Evolutionary conservation across 2,329 filamentous ascomycete genomes (phyloP).

Genomic region (Cytospora mali): DNA sequence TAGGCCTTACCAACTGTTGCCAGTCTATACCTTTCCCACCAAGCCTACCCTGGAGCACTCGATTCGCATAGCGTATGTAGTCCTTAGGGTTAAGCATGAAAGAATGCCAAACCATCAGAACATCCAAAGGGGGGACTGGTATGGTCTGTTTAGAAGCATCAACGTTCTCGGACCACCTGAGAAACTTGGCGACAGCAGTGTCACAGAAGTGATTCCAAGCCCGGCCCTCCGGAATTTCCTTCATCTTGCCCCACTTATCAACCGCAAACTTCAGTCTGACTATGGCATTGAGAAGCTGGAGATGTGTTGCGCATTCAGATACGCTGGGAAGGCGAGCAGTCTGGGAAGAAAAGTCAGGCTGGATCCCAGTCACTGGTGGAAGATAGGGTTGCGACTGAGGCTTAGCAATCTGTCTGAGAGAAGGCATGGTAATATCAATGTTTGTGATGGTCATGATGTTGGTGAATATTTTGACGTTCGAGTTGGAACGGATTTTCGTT

Average conservation of each 20-base stretch:
- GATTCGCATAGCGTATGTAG: neutral
- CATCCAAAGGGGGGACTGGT: neutral
- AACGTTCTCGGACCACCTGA: slow-evolving; percentile 2
- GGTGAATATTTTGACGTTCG: neutral
- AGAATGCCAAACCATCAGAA: slow-evolving; percentile 14
- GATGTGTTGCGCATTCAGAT: neutral
- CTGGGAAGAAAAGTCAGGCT: neutral
- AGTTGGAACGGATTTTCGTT: too few relatives aligned
- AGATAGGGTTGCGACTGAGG: neutral
- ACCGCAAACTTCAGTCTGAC: neutral
- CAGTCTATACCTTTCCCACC: slow-evolving; percentile 8
- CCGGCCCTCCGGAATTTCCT: neutral
- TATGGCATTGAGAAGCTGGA: slow-evolving; percentile 3
- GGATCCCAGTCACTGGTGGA: too few relatives aligned
- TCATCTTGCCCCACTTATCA: neutral
- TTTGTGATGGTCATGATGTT: neutral
- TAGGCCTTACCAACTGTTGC: neutral
- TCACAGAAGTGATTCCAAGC: slow-evolving; percentile 6
- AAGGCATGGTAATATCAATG: neutral
- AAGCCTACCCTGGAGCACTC: neutral
- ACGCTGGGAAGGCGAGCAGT: neutral
- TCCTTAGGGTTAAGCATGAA: slow-evolving; percentile 15
- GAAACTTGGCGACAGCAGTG: slow-evolving; percentile 4
- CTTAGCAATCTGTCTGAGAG: neutral
- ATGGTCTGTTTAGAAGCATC: slow-evolving; percentile 5